Evolutionary conservation across 768 basidiomycete genomes (phyloP), one percentile per base, ranked within the genome.

Genomic region (Lactifluus volemus): DNA sequence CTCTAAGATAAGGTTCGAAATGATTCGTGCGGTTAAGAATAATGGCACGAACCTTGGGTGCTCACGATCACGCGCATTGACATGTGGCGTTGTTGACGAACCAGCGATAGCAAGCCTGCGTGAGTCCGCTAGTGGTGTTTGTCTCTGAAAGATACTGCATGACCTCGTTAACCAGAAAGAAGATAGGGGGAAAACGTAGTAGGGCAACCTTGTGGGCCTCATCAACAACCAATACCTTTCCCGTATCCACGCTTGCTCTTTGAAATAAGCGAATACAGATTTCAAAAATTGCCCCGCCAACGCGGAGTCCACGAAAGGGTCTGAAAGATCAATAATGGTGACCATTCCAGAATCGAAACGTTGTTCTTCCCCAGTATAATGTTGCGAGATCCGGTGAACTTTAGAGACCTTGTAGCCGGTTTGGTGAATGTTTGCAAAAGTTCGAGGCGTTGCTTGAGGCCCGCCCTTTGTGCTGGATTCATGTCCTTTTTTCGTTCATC

Each of bases 51-150:
- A 79, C 84, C 88, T 77, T 89, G 88, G 0, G 88, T 89, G 66
- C 84, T 85, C 59, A 89, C 84, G 19, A 89, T 76, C 15, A 89
- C 77, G 8, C 88, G 78, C 83, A 87, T 86, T 0, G 81, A 84
- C 5, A 85, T 71, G 68, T 89, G 88, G 1, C 87, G 79, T 64
- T 88, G 86, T 67, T 88, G 84, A 0, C 88, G 77, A 21, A 84
- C 81, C 8, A 88, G 72, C 10, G 79, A 78, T 19, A 85, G 68
- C 15, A 89, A 8, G 81, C 75, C 19, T 80, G 79, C 0, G 85
- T 84, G 0, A 89, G 75, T 0, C 84, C 83, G 0, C 78, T 74
- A 0, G 79, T 71, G 4, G 73, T 68, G 39, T 72, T 77, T 25
- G 71, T 74, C 0, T 75, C 68, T 1, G 84, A 81, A 0, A 89